Evolutionary conservation across 345 rosid genomes (phyloP).

Genomic region (Rubroshorea leprosula): DNA sequence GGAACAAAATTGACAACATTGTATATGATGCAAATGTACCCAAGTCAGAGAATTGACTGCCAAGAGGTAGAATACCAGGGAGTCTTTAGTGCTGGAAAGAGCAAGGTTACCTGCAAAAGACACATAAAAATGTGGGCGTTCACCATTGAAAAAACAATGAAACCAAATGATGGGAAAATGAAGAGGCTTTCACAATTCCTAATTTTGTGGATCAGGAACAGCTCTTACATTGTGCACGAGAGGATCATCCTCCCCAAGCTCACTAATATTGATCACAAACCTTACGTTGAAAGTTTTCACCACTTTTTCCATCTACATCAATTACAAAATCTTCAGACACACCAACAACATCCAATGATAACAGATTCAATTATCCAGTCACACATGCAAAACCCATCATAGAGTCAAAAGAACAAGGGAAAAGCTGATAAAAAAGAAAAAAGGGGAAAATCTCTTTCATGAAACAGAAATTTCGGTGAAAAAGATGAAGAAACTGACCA

Average conservation of each 20-base stretch:
- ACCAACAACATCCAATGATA: neutral
- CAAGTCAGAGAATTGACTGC: conserved; percentile 11
- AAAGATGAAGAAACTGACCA: conserved; percentile 34
- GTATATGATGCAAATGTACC: conserved; percentile 13
- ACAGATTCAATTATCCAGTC: neutral
- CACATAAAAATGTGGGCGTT: conserved; percentile 16
- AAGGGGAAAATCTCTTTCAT: neutral
- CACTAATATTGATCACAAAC: conserved; percentile 61
- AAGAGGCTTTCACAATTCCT: no score
- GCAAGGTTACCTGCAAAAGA: conserved; percentile 54
- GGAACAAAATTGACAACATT: neutral
- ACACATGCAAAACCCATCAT: neutral
- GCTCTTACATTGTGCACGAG: conserved; percentile 55
- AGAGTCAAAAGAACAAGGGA: no score
- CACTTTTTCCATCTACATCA: conserved; percentile 55
- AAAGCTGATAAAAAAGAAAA: no score
- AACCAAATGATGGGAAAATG: no score
- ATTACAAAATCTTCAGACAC: neutral
- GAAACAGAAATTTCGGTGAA: neutral
- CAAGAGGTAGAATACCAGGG: conserved; percentile 50
- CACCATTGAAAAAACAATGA: no score
- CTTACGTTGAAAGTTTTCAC: conserved; percentile 37
- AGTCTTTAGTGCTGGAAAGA: conserved; percentile 32
- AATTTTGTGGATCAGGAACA: neutral
- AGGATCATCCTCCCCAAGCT: conserved; percentile 58